Conservation (phyloP, 306 rosid species). For the Pterocarpus macrocarpus region DNA sequence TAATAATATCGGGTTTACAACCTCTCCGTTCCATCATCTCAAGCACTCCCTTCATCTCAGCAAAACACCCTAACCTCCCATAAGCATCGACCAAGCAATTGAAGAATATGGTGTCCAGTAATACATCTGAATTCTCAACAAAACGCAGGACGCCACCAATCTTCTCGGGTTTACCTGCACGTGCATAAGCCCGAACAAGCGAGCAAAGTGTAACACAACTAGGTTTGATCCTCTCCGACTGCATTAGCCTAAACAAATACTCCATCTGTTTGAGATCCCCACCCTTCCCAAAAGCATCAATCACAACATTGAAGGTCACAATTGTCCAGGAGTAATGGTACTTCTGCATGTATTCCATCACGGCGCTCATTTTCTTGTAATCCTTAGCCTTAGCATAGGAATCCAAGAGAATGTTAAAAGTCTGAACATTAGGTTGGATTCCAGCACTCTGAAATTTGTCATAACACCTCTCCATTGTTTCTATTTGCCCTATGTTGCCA, state of each 20-base stretch:
- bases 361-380: constrained; percentile 82
- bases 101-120: constrained; percentile 76
- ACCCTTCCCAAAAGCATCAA: constrained; percentile 94
- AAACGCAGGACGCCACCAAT: constrained; percentile 68
- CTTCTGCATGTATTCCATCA: constrained; percentile 96
- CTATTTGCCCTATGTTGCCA: constrained; percentile 83
- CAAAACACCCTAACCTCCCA: constrained; percentile 73
- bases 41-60: constrained; percentile 82
- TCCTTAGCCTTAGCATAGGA: constrained; percentile 77
- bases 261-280: constrained; percentile 96
- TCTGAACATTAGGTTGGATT: constrained; percentile 83
- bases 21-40: constrained; percentile 79
- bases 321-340: constrained; percentile 94
- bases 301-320: constrained; percentile 84
- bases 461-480: constrained; percentile 94
- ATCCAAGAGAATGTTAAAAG: constrained; percentile 89
- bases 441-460: constrained; percentile 88
- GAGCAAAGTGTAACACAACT: constrained; percentile 94
- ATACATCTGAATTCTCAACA: constrained; percentile 81
- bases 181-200: constrained; percentile 85
- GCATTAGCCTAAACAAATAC: constrained; percentile 86
- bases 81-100: constrained; percentile 91
- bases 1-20: constrained; percentile 81
- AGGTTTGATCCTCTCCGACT: constrained; percentile 89
- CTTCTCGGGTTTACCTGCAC: constrained; percentile 78